phyloP scores from a whole-genome alignment of 2,329 filamentous ascomycete genomes.

The Chaetomiaceae sp. region DNA sequence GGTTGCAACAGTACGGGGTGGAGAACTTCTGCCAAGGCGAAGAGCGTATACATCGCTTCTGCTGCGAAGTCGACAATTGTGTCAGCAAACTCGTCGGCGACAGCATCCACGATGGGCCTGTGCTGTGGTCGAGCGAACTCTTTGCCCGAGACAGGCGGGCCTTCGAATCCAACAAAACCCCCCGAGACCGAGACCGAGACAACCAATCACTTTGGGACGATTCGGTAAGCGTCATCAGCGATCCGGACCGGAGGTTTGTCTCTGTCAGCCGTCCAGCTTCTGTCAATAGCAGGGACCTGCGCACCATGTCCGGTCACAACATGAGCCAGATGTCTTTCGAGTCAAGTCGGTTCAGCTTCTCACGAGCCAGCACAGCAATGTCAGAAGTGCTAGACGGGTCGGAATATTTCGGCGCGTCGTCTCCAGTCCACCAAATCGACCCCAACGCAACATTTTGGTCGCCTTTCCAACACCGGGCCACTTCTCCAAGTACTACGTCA shows the following conservation, averaged over 20 bases:
- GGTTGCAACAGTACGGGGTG: conserved; percentile 75
- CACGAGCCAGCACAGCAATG: conserved; percentile 52
- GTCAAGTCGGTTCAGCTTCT: conserved; percentile 56
- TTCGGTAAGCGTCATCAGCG: conserved; percentile 50
- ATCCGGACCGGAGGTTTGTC: conserved; percentile 48
- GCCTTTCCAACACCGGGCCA: conserved; percentile 64
- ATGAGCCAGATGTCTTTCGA: conserved; percentile 67
- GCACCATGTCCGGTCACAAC: conserved; percentile 57
- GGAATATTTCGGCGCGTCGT: conserved; percentile 65
- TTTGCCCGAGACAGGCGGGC: conserved; percentile 71
- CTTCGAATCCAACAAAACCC: conserved; percentile 44
- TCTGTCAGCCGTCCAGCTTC: conserved; percentile 46
- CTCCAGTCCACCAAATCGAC: conserved; percentile 67
- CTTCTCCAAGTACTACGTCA: conserved; percentile 59
- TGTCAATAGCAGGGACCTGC: conserved; percentile 50
- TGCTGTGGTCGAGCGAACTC: conserved; percentile 87
- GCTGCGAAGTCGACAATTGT: conserved; percentile 81
- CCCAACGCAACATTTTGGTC: conserved; percentile 85
- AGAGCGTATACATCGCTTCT: conserved; percentile 90
- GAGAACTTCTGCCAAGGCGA: conserved; percentile 95
- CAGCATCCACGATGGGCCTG: conserved; percentile 76
- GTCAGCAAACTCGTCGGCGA: conserved; percentile 82
- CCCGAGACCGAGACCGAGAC: conserved; percentile 45
- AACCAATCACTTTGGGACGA: conserved; percentile 46
- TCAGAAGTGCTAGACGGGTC: conserved; percentile 66